Percentiles rank a stretch among this genome's conserved stretches.
These are phyloP conservation scores for Noccaea bulbosa DNA, from an alignment of 345 rosid species.

Conservation along the genomic window DNA sequence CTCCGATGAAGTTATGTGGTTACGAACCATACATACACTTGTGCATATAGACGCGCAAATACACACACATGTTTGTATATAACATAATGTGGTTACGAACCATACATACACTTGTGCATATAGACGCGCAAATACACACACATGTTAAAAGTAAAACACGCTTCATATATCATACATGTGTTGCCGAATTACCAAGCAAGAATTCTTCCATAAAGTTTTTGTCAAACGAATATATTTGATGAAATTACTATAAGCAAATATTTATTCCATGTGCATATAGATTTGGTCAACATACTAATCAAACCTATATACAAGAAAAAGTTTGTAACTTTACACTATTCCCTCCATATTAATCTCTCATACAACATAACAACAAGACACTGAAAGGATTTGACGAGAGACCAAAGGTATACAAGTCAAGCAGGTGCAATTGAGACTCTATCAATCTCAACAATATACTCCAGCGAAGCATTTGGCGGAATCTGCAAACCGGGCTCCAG, in stretches of 20 bases:
- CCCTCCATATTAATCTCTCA: conserved; percentile 7
- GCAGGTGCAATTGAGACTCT: conserved; percentile 93
- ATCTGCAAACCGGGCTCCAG: conserved; percentile 67
- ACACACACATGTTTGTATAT: too few species aligned
- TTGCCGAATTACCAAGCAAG: background rate
- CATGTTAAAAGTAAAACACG: background rate
- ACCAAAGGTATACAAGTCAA: conserved; percentile 33
- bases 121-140: background rate
- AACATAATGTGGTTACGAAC: conserved; percentile 1
- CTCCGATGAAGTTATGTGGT: conserved; percentile 3
- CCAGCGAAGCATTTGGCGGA: conserved; percentile 69
- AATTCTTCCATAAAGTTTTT: background rate
- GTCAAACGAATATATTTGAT: background rate
- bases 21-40: conserved; percentile 1
- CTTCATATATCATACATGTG: background rate
- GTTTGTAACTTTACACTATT: background rate
- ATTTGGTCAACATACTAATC: too few species aligned
- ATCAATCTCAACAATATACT: conserved; percentile 74
- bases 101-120: background rate
- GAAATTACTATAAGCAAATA: background rate
- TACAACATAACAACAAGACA: background rate
- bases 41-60: background rate
- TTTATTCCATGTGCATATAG: background rate
- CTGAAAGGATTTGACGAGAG: background rate
- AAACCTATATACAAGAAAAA: too few species aligned